Percentiles rank a stretch among this genome's conserved stretches.
phyloP scores from a whole-genome alignment of 805 yeast genomes.

The Schwanniomyces polymorphus region DNA sequence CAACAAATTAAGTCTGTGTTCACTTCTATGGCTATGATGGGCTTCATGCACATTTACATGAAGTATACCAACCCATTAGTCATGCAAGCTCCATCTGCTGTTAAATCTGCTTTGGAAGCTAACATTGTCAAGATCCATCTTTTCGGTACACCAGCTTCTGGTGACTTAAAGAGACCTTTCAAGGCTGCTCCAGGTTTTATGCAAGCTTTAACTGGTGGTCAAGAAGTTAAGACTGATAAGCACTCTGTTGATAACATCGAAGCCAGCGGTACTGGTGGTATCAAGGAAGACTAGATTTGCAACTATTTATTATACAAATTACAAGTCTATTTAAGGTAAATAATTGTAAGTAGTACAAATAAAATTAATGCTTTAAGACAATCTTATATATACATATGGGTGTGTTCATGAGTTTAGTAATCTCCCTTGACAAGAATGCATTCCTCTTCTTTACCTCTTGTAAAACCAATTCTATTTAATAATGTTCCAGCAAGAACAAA shows the following conservation, averaged over 20 bases:
- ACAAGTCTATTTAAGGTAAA: not conserved
- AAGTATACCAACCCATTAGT: constrained; percentile 95
- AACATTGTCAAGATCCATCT: constrained; percentile 90
- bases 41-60: constrained; percentile 96
- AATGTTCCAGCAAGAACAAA: constrained; percentile 53
- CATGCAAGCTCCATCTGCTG: constrained; percentile 89
- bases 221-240: constrained; percentile 76
- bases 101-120: constrained; percentile 86
- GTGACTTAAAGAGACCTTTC: constrained; percentile 96
- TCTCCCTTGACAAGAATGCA: constrained; percentile 34
- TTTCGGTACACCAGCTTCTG: constrained; percentile 77
- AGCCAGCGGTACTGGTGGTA: constrained; percentile 81
- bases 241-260: constrained; percentile 84
- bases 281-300: constrained; percentile 70
- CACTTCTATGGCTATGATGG: constrained; percentile 95
- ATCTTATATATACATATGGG: not conserved
- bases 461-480: constrained; percentile 52
- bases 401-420: no score
- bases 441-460: constrained; percentile 44
- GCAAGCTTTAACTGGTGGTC: constrained; percentile 64
- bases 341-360: not conserved
- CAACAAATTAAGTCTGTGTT: constrained; percentile 76
- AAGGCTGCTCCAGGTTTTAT: constrained; percentile 62
- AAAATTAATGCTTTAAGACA: not conserved
- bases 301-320: not conserved